Evolutionary conservation across 2,329 filamentous ascomycete species (phyloP).

Genomic region (Penicillium oxalicum): DNA sequence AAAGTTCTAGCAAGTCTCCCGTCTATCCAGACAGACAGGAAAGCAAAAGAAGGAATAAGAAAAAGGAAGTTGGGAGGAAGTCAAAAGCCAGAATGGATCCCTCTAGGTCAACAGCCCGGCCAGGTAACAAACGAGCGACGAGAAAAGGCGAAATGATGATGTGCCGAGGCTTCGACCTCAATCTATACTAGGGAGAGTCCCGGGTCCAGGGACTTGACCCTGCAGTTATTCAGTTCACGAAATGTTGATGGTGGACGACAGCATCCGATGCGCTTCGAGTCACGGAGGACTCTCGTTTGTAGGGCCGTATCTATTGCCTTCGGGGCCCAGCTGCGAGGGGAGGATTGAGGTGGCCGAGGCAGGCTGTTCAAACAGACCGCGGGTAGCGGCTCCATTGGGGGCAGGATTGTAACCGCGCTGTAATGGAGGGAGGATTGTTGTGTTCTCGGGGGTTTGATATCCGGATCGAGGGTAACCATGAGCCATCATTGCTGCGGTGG

Average conservation of each 20-base stretch:
- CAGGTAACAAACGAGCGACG: conserved; percentile 5
- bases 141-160: background rate
- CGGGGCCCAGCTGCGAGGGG: conserved; percentile 31
- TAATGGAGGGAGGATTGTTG: conserved; percentile 32
- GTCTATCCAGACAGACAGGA: conserved; percentile 31
- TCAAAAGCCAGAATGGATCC: conserved; percentile 12
- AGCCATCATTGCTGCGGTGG: conserved; percentile 33
- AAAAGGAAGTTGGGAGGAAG: conserved; percentile 10
- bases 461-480: conserved; percentile 32
- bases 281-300: conserved; percentile 30
- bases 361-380: conserved; percentile 32
- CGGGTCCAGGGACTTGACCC: background rate
- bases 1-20: conserved; percentile 22
- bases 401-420: conserved; percentile 28
- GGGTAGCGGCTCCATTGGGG: conserved; percentile 23
- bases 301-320: conserved; percentile 31
- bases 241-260: background rate
- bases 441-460: conserved; percentile 24
- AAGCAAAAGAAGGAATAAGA: conserved; percentile 10
- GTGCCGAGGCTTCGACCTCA: background rate
- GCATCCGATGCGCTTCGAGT: conserved; percentile 2
- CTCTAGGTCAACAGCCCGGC: conserved; percentile 10
- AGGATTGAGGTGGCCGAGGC: conserved; percentile 31
- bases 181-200: background rate
- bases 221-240: background rate